Evolutionary conservation across 345 rosid species (phyloP).

Genomic region (Eucalyptus tenuipes): DNA sequence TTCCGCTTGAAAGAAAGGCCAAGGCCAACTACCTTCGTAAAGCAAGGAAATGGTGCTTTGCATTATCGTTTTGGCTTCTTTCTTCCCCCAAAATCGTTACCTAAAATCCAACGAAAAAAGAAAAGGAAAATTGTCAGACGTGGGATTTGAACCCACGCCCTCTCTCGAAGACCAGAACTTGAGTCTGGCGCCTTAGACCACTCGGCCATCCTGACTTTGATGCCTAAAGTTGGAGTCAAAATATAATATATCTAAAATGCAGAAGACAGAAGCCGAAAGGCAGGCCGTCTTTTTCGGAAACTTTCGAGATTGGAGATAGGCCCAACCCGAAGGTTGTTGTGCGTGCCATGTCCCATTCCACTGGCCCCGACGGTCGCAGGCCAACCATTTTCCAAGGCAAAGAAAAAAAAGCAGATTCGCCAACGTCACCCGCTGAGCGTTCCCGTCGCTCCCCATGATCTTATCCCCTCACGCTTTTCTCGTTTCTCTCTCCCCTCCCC

Average conservation of each 20-base stretch:
- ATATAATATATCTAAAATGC: too few species aligned
- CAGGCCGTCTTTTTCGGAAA: too few species aligned
- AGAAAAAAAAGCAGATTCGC: not conserved
- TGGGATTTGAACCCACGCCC: slow-evolving; percentile 64
- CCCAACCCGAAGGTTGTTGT: not conserved
- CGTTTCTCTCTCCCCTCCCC: not conserved
- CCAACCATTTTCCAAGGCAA: not conserved
- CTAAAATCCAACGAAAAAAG: not conserved
- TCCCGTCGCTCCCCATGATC: not conserved
- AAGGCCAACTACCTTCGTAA: not conserved
- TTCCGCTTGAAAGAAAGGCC: not conserved
- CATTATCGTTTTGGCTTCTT: not conserved
- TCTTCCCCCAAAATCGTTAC: not conserved
- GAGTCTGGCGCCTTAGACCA: slow-evolving; percentile 46
- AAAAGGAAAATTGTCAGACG: slow-evolving; percentile 18
- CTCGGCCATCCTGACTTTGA: slow-evolving; percentile 30
- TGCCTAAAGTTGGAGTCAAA: accelerated
- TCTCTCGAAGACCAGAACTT: slow-evolving; percentile 39
- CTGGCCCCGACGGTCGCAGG: not conserved
- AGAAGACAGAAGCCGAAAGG: not conserved
- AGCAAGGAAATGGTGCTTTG: not conserved
- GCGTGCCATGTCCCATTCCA: not conserved
- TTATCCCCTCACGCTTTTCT: not conserved
- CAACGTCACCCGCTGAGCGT: not conserved
- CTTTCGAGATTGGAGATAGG: not conserved